Evolutionary conservation across 2,329 filamentous ascomycete species (phyloP).

Genomic region (Xylariaceae sp.): DNA sequence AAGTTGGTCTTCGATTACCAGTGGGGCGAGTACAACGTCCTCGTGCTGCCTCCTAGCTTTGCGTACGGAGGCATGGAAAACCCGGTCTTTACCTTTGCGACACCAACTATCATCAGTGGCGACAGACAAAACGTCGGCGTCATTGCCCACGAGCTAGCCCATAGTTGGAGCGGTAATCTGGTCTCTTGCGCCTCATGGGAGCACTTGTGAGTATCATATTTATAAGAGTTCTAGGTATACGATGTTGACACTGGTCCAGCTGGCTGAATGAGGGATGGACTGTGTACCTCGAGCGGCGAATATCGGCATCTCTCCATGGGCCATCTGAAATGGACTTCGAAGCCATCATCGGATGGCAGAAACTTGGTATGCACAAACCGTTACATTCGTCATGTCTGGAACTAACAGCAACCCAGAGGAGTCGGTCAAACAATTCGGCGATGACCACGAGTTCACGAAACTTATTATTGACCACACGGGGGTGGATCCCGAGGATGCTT

Average conservation of each 20-base stretch:
- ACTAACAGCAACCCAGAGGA: slow-evolving; percentile 46
- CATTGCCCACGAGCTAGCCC: slow-evolving; percentile 67
- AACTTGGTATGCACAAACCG: slow-evolving; percentile 44
- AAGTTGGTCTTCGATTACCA: slow-evolving; percentile 75
- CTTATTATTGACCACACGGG: slow-evolving; percentile 80
- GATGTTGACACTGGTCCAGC: slow-evolving; percentile 27
- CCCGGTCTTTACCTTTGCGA: slow-evolving; percentile 90
- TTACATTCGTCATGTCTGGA: background rate
- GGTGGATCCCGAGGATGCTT: slow-evolving; percentile 91
- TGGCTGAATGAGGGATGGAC: slow-evolving; percentile 84
- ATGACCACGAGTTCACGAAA: slow-evolving; percentile 88
- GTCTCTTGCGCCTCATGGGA: slow-evolving; percentile 76
- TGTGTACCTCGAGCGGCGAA: slow-evolving; percentile 83
- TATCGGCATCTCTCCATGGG: slow-evolving; percentile 69
- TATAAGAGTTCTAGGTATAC: background rate
- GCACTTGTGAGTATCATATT: slow-evolving; percentile 51
- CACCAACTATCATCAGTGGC: slow-evolving; percentile 87
- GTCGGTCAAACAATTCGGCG: slow-evolving; percentile 68
- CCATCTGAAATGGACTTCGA: slow-evolving; percentile 86
- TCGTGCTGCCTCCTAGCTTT: slow-evolving; percentile 84
- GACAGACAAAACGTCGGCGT: slow-evolving; percentile 90
- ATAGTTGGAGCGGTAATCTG: slow-evolving; percentile 84
- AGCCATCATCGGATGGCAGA: slow-evolving; percentile 92
- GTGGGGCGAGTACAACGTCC: slow-evolving; percentile 92
- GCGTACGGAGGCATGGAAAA: slow-evolving; percentile 92